Evolutionary conservation across 768 basidiomycete species (phyloP).

Genomic region (Podaxis sp.): DNA sequence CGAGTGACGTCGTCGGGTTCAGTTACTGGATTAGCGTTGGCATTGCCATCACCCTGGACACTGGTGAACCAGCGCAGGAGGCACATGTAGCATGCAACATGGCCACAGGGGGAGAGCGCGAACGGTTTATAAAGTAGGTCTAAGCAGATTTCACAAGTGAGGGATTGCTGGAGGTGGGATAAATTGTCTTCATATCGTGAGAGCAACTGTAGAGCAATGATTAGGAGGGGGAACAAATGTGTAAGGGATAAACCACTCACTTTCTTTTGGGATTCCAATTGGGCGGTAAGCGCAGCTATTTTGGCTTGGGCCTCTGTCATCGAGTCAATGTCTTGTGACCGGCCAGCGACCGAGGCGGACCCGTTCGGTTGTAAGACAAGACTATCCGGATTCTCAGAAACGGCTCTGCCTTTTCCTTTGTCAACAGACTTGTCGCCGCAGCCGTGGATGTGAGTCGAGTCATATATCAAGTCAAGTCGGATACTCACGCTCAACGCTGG

Average conservation of each 20-base stretch:
- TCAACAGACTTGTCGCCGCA: constrained; percentile 24
- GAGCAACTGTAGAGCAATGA: constrained; percentile 37
- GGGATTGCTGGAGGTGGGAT: constrained; percentile 54
- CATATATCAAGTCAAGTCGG: not conserved
- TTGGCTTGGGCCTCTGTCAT: constrained; percentile 14
- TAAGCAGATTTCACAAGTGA: constrained; percentile 79
- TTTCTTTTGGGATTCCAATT: constrained; percentile 8
- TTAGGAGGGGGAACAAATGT: not conserved
- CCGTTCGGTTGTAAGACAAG: constrained; percentile 5
- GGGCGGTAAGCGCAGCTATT: constrained; percentile 7
- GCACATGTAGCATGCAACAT: constrained; percentile 68
- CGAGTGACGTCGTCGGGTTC: constrained; percentile 21
- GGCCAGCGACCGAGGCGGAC: constrained; percentile 4
- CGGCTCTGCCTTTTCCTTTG: constrained; percentile 41
- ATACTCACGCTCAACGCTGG: constrained; percentile 20
- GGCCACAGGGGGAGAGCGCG: constrained; percentile 74
- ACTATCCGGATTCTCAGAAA: constrained; percentile 21
- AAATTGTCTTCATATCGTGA: constrained; percentile 52
- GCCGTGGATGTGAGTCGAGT: constrained; percentile 2
- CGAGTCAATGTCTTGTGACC: constrained; percentile 18
- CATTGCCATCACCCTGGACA: constrained; percentile 23
- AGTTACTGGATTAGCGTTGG: constrained; percentile 19
- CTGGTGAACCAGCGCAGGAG: constrained; percentile 77
- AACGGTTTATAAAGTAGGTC: constrained; percentile 73
- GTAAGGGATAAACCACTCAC: constrained; percentile 7